Conservation (phyloP, 306 rosid species). For the Castanea crenata region DNA sequence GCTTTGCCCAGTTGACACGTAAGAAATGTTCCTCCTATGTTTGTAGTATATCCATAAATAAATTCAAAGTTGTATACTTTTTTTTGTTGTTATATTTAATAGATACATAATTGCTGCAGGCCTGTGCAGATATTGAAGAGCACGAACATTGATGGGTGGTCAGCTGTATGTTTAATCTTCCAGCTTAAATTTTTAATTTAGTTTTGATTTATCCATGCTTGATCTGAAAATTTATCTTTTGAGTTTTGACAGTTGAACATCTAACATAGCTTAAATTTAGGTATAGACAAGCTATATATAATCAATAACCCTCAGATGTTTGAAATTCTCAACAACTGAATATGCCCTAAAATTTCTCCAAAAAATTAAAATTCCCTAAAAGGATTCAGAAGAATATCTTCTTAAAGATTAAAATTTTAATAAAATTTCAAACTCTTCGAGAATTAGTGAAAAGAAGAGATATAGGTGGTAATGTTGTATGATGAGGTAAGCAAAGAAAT, state of each 20-base stretch:
- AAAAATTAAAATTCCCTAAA: no score
- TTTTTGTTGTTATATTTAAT: neutral
- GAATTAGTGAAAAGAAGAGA: no score
- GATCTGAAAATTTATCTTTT: neutral
- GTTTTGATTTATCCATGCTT: constrained; percentile 10
- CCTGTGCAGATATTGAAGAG: constrained; percentile 81
- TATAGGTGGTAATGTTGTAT: no score
- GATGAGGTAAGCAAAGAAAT: no score
- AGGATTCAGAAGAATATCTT: no score
- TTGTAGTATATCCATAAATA: constrained; percentile 1
- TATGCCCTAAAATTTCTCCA: no score
- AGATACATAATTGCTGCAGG: constrained; percentile 44
- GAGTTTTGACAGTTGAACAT: neutral
- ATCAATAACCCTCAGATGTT: no score
- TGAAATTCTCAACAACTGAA: no score
- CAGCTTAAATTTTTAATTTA: constrained; percentile 18
- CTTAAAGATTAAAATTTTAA: no score
- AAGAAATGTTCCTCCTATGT: constrained; percentile 32
- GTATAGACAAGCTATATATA: no score
- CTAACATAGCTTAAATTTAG: no score
- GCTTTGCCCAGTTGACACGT: constrained; percentile 90
- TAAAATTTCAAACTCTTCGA: no score
- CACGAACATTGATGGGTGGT: constrained; percentile 77
- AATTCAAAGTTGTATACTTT: constrained; percentile 1
- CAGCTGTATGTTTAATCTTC: constrained; percentile 65